Percentiles rank a stretch among this genome's conserved stretches.
phyloP scores from a whole-genome alignment of 2,329 filamentous ascomycete genomes.

The Rutstroemia sp. region DNA sequence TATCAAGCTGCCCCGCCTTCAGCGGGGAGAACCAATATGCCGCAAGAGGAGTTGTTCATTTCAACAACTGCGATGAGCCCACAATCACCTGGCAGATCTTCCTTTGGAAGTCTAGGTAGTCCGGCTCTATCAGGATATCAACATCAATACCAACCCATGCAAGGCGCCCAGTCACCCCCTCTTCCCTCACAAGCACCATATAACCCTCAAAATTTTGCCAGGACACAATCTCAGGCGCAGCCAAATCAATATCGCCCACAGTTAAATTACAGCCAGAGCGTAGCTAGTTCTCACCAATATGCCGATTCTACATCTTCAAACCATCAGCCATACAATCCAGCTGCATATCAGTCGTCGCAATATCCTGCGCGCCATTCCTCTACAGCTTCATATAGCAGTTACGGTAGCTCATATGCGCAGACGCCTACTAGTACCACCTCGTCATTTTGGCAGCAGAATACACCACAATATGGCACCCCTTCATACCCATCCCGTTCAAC shows the following conservation, averaged over 20 bases:
- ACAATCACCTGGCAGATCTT: constrained; percentile 21
- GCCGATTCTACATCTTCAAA: constrained; percentile 40
- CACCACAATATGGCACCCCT: constrained; percentile 19
- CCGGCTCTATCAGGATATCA: constrained; percentile 39
- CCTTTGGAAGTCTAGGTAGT: constrained; percentile 21
- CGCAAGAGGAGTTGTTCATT: constrained; percentile 58
- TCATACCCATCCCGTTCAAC: constrained; percentile 18
- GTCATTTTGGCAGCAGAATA: constrained; percentile 17
- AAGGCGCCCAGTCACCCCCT: constrained; percentile 24
- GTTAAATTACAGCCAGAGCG: constrained; percentile 42
- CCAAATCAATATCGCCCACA: constrained; percentile 39
- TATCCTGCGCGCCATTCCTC: constrained; percentile 46
- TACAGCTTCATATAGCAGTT: constrained; percentile 49
- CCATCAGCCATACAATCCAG: constrained; percentile 61
- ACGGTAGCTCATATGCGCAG: constrained; percentile 24
- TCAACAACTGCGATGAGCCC: constrained; percentile 18
- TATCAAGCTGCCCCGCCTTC: constrained; percentile 26
- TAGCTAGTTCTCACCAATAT: constrained; percentile 6
- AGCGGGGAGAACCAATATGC: constrained; percentile 22
- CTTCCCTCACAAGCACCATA: constrained; percentile 41
- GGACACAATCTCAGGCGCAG: constrained; percentile 30
- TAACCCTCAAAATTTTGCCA: constrained; percentile 55
- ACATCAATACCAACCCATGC: constrained; percentile 43
- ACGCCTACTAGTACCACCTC: constrained; percentile 38
- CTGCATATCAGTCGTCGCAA: constrained; percentile 35